Conservation (phyloP, 768 basidiomycete species). For the Lyophyllum decastes region DNA sequence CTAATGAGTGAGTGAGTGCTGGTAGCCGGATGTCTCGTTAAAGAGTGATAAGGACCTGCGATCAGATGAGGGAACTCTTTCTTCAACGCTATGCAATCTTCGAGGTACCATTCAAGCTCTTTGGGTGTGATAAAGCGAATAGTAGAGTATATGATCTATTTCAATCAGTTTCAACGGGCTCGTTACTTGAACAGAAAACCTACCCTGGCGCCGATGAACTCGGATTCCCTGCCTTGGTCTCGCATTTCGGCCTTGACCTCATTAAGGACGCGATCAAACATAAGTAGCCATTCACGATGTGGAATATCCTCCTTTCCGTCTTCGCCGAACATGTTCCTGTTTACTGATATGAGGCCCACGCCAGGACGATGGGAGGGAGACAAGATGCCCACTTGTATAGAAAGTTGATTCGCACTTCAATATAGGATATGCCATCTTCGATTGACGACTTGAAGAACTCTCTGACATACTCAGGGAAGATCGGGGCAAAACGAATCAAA, state of each 20-base stretch:
- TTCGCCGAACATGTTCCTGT: conserved; percentile 55
- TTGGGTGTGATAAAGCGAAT: conserved; percentile 55
- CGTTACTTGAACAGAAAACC: conserved; percentile 5
- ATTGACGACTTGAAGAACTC: conserved; percentile 64
- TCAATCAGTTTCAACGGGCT: neutral
- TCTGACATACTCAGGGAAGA: conserved; percentile 61
- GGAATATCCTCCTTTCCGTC: conserved; percentile 59
- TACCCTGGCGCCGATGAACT: conserved; percentile 70
- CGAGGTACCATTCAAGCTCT: conserved; percentile 64
- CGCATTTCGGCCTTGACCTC: conserved; percentile 56
- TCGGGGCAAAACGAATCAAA: conserved; percentile 51
- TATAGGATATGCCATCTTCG: conserved; percentile 71
- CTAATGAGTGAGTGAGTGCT: conserved; percentile 30
- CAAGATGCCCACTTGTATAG: conserved; percentile 43
- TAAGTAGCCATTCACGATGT: conserved; percentile 59
- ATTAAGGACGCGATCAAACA: conserved; percentile 51
- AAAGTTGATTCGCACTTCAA: conserved; percentile 72
- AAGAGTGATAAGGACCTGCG: conserved; percentile 46
- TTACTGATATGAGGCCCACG: conserved; percentile 1
- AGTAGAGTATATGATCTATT: conserved; percentile 72
- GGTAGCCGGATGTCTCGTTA: neutral
- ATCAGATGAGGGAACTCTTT: conserved; percentile 75
- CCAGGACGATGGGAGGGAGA: neutral
- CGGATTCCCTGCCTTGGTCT: conserved; percentile 51
- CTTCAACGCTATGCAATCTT: conserved; percentile 75